Percentiles rank a stretch among this genome's conserved stretches.
These are phyloP conservation scores for Fagopyrum tataricum DNA, from an alignment of 148 eudicot species.

Conservation along the genomic window DNA sequence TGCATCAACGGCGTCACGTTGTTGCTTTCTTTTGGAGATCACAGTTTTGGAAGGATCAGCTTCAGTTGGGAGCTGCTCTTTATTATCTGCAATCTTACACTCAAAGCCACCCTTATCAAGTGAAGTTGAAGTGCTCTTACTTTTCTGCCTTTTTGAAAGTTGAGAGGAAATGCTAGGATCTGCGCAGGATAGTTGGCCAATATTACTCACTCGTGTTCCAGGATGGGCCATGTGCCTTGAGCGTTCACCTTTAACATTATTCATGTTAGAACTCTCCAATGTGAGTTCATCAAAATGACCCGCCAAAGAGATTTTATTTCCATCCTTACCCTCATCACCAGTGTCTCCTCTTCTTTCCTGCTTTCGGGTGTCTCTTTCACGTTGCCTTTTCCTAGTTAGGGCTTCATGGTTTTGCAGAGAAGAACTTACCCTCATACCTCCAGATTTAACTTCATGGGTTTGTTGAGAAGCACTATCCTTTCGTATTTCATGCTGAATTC, in stretches of 20 bases:
- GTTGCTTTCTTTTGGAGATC: conserved; percentile 63
- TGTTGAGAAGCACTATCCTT: conserved; percentile 24
- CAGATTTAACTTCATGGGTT: conserved; percentile 29
- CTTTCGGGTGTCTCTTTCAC: conserved; percentile 17
- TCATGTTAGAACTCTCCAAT: conserved; percentile 16
- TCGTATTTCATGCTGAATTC: conserved; percentile 21
- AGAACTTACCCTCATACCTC: background rate
- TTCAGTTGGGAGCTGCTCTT: conserved; percentile 26
- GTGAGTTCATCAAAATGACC: conserved; percentile 9
- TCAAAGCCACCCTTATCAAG: conserved; percentile 21
- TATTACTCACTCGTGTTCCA: conserved; percentile 14
- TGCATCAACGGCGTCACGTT: conserved; percentile 90
- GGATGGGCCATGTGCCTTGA: conserved; percentile 20
- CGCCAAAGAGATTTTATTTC: conserved; percentile 21
- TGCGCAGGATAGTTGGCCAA: conserved; percentile 18
- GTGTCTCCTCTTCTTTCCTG: conserved; percentile 20
- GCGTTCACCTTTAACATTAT: conserved; percentile 14
- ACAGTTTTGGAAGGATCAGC: conserved; percentile 34
- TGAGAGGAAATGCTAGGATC: conserved; percentile 15
- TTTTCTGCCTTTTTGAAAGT: conserved; percentile 22
- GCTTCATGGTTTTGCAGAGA: background rate
- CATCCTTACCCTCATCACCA: conserved; percentile 16
- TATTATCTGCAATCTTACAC: conserved; percentile 27
- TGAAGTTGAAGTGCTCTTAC: conserved; percentile 19
- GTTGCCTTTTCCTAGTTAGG: conserved; percentile 21